A percentile compares a stretch with the other conserved stretches of the same genome.
Evolutionary conservation across 164 flowering plant genomes (phyloP).

Genomic region (Buxus sempervirens): DNA sequence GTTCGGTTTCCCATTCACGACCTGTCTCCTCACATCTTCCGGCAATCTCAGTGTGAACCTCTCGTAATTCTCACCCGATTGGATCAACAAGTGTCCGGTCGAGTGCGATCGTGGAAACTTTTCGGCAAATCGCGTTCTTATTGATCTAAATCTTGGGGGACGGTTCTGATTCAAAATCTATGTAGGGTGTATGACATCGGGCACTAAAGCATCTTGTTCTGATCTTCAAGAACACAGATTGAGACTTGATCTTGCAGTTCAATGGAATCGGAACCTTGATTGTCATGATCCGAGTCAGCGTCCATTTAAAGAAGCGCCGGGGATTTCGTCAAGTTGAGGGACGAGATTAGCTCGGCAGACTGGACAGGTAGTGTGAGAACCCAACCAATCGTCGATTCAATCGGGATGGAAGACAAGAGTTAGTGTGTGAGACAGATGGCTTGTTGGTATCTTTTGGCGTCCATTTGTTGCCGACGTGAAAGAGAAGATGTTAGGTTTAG

Average conservation of each 20-base stretch:
- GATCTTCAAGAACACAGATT: not conserved
- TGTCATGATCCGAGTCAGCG: slow-evolving; percentile 1
- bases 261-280: too few relatives aligned
- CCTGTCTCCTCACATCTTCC: slow-evolving; percentile 36
- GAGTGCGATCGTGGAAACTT: slow-evolving; percentile 57
- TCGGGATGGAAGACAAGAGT: slow-evolving; percentile 45
- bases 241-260: too few relatives aligned
- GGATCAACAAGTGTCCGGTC: slow-evolving; percentile 43
- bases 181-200: too few relatives aligned
- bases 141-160: slow-evolving; percentile 32
- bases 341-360: slow-evolving; percentile 34
- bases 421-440: too few relatives aligned
- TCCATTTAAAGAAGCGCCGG: slow-evolving; percentile 1
- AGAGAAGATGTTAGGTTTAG: too few relatives aligned
- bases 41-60: slow-evolving; percentile 49
- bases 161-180: too few relatives aligned
- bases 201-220: not conserved
- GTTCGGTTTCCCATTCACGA: slow-evolving; percentile 32
- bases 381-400: slow-evolving; percentile 42
- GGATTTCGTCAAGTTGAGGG: not conserved
- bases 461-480: too few relatives aligned
- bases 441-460: too few relatives aligned
- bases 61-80: slow-evolving; percentile 42
- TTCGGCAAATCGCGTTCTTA: slow-evolving; percentile 2
- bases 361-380: slow-evolving; percentile 37